phyloP scores from a whole-genome alignment of 257 asterid genomes.

The Verbascum thapsus region DNA sequence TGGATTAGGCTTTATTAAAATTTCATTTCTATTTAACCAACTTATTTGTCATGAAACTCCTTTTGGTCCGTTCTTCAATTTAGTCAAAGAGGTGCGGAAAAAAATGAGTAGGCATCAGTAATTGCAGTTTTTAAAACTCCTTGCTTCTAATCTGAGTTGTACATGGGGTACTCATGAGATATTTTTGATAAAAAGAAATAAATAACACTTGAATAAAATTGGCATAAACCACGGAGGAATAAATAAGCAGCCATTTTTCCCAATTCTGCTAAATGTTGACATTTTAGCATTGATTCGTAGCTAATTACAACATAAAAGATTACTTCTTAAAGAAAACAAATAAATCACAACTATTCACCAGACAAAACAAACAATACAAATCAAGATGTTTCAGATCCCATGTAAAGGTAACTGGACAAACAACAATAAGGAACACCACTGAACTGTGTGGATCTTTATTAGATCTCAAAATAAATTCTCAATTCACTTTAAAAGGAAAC shows the following conservation, averaged over 20 bases:
- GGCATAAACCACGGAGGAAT: not conserved
- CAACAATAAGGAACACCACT: slow-evolving; percentile 7
- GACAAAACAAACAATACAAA: slow-evolving; percentile 24
- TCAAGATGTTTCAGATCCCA: slow-evolving; percentile 28
- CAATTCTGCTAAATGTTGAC: not conserved
- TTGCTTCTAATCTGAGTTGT: not conserved
- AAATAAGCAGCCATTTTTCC: not conserved
- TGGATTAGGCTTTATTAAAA: not conserved
- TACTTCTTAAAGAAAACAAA: not conserved
- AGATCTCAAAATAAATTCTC: slow-evolving; percentile 23
- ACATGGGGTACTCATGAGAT: slow-evolving; percentile 5
- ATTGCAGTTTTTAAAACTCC: not conserved
- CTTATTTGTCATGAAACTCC: slow-evolving; percentile 14
- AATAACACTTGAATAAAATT: slow-evolving; percentile 17
- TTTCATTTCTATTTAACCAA: slow-evolving; percentile 20
- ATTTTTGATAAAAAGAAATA: not conserved
- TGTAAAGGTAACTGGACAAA: slow-evolving; percentile 17
- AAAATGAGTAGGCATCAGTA: slow-evolving; percentile 1
- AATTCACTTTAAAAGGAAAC: slow-evolving; percentile 14
- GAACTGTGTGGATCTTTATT: slow-evolving; percentile 20
- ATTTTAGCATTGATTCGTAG: not conserved
- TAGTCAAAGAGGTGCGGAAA: not conserved
- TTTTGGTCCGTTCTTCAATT: slow-evolving; percentile 14
- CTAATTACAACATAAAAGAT: slow-evolving; percentile 13
- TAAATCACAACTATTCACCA: slow-evolving; percentile 18